Percentiles rank a stretch among this genome's conserved stretches.
Evolutionary conservation across 2,329 filamentous ascomycete species (phyloP).

Genomic region (Penicillium palitans): DNA sequence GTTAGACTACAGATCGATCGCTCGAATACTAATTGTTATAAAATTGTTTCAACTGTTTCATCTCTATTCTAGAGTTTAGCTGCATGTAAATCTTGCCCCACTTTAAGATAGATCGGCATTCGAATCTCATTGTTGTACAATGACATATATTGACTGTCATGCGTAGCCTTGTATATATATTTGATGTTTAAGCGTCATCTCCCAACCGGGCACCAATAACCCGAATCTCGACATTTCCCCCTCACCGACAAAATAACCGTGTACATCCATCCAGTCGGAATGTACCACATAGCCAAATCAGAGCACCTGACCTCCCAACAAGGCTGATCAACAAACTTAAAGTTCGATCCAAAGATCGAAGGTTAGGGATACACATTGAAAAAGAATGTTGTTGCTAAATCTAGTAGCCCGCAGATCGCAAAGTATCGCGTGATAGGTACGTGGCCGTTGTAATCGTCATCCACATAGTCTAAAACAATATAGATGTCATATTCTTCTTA

Average conservation of each 20-base stretch:
- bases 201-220: not conserved
- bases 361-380: not conserved
- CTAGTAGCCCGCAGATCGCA: not conserved
- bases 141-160: not conserved
- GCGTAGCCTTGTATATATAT: not conserved
- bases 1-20: constrained; percentile 25
- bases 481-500: not conserved
- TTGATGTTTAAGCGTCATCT: not conserved
- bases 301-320: constrained; percentile 8
- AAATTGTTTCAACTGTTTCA: not conserved
- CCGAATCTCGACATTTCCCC: not conserved
- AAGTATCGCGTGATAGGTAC: not conserved
- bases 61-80: not conserved
- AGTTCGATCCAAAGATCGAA: not conserved
- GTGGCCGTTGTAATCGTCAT: constrained; percentile 4
- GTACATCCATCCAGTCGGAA: constrained; percentile 5
- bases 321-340: not conserved
- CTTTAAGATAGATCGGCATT: constrained; percentile 18
- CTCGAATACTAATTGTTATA: constrained; percentile 10
- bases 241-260: not conserved
- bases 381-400: not conserved
- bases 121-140: not conserved
- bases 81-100: constrained; percentile 18
- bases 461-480: not conserved
- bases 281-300: not conserved